Percentiles rank a stretch among this genome's conserved stretches.
phyloP scores from a whole-genome alignment of 2,329 filamentous ascomycete genomes.

The Aspergillus sp. region DNA sequence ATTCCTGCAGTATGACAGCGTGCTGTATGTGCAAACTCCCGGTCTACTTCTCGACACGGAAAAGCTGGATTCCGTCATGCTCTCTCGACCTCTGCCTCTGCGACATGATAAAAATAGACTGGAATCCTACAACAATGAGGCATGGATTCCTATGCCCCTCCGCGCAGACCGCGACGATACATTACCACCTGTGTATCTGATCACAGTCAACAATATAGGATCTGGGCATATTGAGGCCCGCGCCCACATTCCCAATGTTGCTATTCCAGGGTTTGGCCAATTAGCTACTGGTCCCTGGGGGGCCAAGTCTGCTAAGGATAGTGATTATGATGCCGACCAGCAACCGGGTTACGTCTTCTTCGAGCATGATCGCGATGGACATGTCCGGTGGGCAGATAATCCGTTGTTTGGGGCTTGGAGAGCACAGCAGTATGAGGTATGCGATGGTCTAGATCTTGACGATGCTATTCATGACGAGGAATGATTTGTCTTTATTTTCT shows the following conservation, averaged over 20 bases:
- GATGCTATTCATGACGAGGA: conserved; percentile 12
- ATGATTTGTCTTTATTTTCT: conserved; percentile 14
- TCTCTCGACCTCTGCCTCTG: conserved; percentile 28
- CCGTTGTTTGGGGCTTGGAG: conserved; percentile 34
- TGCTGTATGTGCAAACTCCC: conserved; percentile 39
- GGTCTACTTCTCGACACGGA: conserved; percentile 35
- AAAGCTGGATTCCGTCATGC: conserved; percentile 35
- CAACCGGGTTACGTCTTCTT: conserved; percentile 38
- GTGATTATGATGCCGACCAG: conserved; percentile 5
- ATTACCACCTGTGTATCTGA: conserved; percentile 31
- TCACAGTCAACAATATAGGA: conserved; percentile 33
- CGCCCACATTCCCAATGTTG: conserved; percentile 31
- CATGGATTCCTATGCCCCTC: conserved; percentile 33
- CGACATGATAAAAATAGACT: conserved; percentile 25
- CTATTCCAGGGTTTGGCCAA: conserved; percentile 26
- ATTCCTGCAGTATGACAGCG: conserved; percentile 40
- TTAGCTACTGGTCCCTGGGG: conserved; percentile 25
- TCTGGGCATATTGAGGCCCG: conserved; percentile 30
- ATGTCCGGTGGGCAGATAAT: conserved; percentile 27
- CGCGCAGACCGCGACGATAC: conserved; percentile 24
- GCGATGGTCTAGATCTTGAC: conserved; percentile 33
- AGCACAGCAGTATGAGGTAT: conserved; percentile 30
- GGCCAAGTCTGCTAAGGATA: conserved; percentile 4
- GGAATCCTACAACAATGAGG: conserved; percentile 34
- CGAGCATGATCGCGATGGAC: conserved; percentile 29